Conservation (phyloP, 1,284 basidiomycete species). For the Ceratobasidium sp. region DNA sequence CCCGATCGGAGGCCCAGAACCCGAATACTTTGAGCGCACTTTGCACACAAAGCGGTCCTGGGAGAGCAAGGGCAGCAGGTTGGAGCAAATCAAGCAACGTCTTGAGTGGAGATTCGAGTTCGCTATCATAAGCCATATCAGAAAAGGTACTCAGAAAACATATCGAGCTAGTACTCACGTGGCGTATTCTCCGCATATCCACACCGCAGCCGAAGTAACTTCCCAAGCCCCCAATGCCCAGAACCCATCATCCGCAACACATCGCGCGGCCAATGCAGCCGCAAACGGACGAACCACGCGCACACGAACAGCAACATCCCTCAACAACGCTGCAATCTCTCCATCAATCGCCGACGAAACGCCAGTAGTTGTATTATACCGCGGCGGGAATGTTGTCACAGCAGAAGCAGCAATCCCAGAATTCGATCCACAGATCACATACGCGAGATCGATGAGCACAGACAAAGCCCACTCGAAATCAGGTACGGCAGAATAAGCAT, state of each 20-base stretch:
- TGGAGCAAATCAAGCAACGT: slow-evolving; percentile 73
- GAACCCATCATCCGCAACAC: slow-evolving; percentile 76
- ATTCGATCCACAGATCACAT: slow-evolving; percentile 58
- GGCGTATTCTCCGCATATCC: slow-evolving; percentile 95
- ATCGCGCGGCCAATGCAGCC: slow-evolving; percentile 69
- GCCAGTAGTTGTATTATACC: not conserved
- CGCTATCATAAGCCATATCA: slow-evolving; percentile 55
- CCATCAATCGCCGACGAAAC: slow-evolving; percentile 63
- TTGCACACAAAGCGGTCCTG: slow-evolving; percentile 70
- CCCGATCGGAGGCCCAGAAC: slow-evolving; percentile 77
- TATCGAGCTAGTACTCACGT: slow-evolving; percentile 60
- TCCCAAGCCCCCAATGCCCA: slow-evolving; percentile 61
- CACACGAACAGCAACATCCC: slow-evolving; percentile 88
- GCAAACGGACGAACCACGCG: slow-evolving; percentile 77
- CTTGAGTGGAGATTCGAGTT: slow-evolving; percentile 73
- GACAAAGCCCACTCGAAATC: slow-evolving; percentile 99
- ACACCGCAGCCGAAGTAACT: slow-evolving; percentile 89
- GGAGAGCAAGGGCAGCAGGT: slow-evolving; percentile 45
- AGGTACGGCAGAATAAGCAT: slow-evolving; percentile 84
- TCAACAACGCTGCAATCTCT: slow-evolving; percentile 80
- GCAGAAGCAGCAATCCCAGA: not conserved
- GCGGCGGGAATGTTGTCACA: slow-evolving; percentile 14
- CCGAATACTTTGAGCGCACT: slow-evolving; percentile 88
- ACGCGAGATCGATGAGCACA: slow-evolving; percentile 87
- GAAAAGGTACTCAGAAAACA: not conserved